Percentiles rank a stretch among this genome's conserved stretches.
Evolutionary conservation across 352 stramenopile species (phyloP).

Genomic region (Globisporangium recalcitrans): DNA sequence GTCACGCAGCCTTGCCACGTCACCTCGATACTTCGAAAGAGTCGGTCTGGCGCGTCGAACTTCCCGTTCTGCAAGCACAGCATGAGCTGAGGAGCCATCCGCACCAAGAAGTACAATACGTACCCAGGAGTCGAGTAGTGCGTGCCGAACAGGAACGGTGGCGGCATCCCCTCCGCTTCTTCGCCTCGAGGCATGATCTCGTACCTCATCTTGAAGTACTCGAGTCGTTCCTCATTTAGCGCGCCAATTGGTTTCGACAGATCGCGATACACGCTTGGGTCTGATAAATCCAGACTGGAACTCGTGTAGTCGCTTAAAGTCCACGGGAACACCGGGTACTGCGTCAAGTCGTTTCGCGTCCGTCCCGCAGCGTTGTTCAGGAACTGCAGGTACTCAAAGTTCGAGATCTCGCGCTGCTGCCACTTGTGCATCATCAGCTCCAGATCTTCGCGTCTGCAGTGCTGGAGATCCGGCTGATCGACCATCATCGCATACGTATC

Average conservation of each 20-base stretch:
- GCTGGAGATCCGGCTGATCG: constrained; percentile 58
- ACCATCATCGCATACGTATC: constrained; percentile 83
- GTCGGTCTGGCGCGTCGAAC: constrained; percentile 97
- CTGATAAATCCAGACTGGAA: constrained; percentile 75
- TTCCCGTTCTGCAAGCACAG: constrained; percentile 96
- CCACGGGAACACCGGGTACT: constrained; percentile 98
- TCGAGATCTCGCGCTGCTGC: constrained; percentile 89
- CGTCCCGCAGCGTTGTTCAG: constrained; percentile 86
- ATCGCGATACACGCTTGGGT: constrained; percentile 89
- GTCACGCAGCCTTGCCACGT: constrained; percentile 89
- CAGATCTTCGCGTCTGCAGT: constrained; percentile 44
- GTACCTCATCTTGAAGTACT: constrained; percentile 87
- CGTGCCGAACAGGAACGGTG: constrained; percentile 97
- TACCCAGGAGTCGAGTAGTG: constrained; percentile 92
- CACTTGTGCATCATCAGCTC: constrained; percentile 79
- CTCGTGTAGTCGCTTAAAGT: constrained; percentile 90
- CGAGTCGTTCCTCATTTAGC: constrained; percentile 84
- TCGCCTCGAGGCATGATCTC: constrained; percentile 85
- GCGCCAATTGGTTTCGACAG: constrained; percentile 94
- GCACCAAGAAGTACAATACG: constrained; percentile 97
- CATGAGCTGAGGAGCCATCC: constrained; percentile 94
- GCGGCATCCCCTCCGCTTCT: constrained; percentile 72
- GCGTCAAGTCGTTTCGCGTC: constrained; percentile 88
- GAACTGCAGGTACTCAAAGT: constrained; percentile 91
- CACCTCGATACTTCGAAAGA: constrained; percentile 93